phyloP scores from a whole-genome alignment of 2,329 filamentous ascomycete species.

The Orbilia blumenaviensis region DNA sequence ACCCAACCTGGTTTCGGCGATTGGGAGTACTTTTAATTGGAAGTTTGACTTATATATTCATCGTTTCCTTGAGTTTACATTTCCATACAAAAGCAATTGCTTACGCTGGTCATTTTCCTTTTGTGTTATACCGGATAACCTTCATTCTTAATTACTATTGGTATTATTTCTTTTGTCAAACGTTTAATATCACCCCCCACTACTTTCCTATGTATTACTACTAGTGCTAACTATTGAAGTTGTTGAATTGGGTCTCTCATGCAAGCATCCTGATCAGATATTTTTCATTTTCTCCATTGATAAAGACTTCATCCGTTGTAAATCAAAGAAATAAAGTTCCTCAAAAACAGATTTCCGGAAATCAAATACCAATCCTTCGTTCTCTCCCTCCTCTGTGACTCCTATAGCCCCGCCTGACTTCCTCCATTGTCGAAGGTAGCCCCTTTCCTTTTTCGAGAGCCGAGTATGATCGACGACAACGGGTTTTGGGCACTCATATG shows the following conservation, averaged over 20 bases:
- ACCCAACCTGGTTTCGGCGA: constrained; percentile 32
- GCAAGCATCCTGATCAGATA: not conserved
- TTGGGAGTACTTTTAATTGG: constrained; percentile 47
- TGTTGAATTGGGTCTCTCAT: not conserved
- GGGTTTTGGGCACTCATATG: constrained; percentile 19
- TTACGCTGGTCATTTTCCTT: constrained; percentile 9
- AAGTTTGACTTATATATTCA: not conserved
- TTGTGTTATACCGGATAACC: not conserved
- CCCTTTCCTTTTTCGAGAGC: constrained; percentile 13
- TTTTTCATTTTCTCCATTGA: not conserved
- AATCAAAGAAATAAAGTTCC: constrained; percentile 47
- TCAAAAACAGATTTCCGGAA: constrained; percentile 48
- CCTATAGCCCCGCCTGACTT: constrained; percentile 30
- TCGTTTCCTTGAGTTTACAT: constrained; percentile 13
- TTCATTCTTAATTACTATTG: not conserved
- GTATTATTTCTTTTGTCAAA: constrained; percentile 9
- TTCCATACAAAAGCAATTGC: constrained; percentile 27
- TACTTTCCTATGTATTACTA: constrained; percentile 20
- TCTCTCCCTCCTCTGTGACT: constrained; percentile 22
- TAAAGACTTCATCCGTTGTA: constrained; percentile 11
- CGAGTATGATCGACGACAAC: constrained; percentile 9
- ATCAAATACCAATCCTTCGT: constrained; percentile 32
- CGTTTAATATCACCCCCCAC: not conserved
- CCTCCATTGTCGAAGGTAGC: constrained; percentile 38
- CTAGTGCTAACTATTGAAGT: not conserved